Evolutionary conservation across 1,284 basidiomycete genomes (phyloP).

Genomic region (Pseudozyma hubeiensis): DNA sequence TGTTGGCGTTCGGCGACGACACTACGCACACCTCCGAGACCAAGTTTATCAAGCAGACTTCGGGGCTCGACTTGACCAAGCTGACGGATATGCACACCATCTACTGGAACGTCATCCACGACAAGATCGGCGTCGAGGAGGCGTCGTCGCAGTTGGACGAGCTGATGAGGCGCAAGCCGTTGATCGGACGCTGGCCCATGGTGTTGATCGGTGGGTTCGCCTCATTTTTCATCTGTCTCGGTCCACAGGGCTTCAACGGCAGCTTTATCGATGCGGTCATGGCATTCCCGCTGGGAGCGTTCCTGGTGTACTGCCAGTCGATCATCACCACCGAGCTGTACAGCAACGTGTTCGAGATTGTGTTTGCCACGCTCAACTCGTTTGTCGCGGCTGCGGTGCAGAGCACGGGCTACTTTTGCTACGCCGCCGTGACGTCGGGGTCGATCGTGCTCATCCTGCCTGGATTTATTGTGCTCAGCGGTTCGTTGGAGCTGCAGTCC

Average conservation of each 20-base stretch:
- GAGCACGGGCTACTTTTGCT: conserved; percentile 76
- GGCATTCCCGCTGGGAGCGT: conserved; percentile 81
- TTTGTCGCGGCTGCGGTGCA: conserved; percentile 75
- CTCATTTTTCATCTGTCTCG: conserved; percentile 77
- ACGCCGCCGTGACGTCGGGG: conserved; percentile 83
- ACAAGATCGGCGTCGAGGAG: conserved; percentile 82
- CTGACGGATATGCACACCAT: conserved; percentile 78
- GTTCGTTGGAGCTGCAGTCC: conserved; percentile 79
- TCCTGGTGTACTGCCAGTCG: conserved; percentile 72
- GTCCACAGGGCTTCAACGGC: conserved; percentile 73
- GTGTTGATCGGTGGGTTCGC: conserved; percentile 84
- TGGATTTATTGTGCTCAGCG: conserved; percentile 72
- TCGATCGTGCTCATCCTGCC: conserved; percentile 89
- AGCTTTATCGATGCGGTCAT: conserved; percentile 83
- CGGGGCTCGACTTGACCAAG: conserved; percentile 63
- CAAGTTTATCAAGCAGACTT: conserved; percentile 72
- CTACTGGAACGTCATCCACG: conserved; percentile 90
- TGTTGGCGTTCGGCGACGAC: conserved; percentile 75
- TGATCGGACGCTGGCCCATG: conserved; percentile 71
- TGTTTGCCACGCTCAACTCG: conserved; percentile 80
- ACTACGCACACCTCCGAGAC: conserved; percentile 86
- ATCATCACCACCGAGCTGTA: conserved; percentile 76
- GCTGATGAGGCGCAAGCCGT: conserved; percentile 76
- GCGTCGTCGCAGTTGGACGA: conserved; percentile 80
- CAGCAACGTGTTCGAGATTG: conserved; percentile 88